Evolutionary conservation across 441 rosid genomes (phyloP).

Genomic region (Syzygium malaccense): DNA sequence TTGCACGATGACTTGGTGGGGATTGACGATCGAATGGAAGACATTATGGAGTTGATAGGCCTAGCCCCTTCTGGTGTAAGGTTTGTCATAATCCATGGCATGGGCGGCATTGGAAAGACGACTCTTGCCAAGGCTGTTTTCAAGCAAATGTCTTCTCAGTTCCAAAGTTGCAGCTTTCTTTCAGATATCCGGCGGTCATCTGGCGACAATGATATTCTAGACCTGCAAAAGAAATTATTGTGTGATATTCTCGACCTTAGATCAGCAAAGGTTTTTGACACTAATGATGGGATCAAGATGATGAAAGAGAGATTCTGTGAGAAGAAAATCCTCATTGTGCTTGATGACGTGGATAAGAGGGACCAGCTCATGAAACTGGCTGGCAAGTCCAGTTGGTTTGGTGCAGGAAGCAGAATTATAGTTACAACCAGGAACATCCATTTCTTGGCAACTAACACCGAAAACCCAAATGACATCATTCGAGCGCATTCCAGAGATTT

Average conservation of each 20-base stretch:
- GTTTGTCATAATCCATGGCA: not conserved
- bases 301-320: not conserved
- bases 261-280: not conserved
- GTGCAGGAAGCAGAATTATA: not conserved
- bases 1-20: not conserved
- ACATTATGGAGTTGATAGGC: not conserved
- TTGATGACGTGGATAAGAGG: not conserved
- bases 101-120: not conserved
- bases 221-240: not conserved
- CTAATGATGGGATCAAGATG: not conserved
- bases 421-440: not conserved
- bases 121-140: not conserved
- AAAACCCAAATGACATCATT: not conserved
- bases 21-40: not conserved
- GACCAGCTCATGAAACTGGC: not conserved
- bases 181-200: not conserved
- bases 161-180: not conserved
- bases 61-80: not conserved
- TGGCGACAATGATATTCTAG: not conserved
- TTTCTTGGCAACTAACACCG: not conserved
- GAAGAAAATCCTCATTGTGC: not conserved
- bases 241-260: not conserved
- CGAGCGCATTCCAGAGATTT: not conserved
- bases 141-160: not conserved
- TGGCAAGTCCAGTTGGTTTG: not conserved